These are phyloP conservation scores for Boletus tomentosulus DNA, from an alignment of 768 basidiomycete genomes.

Conservation along the genomic window DNA sequence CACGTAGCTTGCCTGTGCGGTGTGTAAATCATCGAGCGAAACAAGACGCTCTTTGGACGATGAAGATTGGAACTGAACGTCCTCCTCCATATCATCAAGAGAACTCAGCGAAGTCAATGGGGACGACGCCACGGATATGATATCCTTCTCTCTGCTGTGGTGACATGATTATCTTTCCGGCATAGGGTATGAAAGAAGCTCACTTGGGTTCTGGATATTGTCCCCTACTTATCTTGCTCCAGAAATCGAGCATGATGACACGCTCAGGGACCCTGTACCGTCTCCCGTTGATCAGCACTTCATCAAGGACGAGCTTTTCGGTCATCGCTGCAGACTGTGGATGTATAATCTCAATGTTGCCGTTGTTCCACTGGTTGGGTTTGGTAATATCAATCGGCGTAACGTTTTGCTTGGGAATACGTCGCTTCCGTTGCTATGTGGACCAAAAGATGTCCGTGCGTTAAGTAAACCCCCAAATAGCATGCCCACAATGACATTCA, in stretches of 20 bases:
- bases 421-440: slow-evolving; percentile 68
- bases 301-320: slow-evolving; percentile 62
- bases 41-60: slow-evolving; percentile 23
- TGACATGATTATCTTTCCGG: not conserved
- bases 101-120: slow-evolving; percentile 74
- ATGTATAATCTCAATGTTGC: slow-evolving; percentile 84
- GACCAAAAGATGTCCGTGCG: not conserved
- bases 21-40: slow-evolving; percentile 49
- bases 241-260: slow-evolving; percentile 91
- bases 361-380: slow-evolving; percentile 78
- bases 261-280: slow-evolving; percentile 92
- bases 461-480: not conserved
- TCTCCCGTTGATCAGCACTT: slow-evolving; percentile 82
- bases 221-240: slow-evolving; percentile 69
- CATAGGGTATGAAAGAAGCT: slow-evolving; percentile 16
- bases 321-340: slow-evolving; percentile 48
- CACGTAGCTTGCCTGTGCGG: slow-evolving; percentile 49
- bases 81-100: slow-evolving; percentile 53
- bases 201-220: slow-evolving; percentile 40
- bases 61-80: slow-evolving; percentile 20
- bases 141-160: slow-evolving; percentile 16
- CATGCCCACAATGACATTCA: not conserved
- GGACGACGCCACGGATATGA: slow-evolving; percentile 58
- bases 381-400: slow-evolving; percentile 72
- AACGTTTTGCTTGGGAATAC: slow-evolving; percentile 69